Base-by-base conservation (phyloP, 495 filamentous ascomycete genomes). In the Talaromyces stipitatus region DNA sequence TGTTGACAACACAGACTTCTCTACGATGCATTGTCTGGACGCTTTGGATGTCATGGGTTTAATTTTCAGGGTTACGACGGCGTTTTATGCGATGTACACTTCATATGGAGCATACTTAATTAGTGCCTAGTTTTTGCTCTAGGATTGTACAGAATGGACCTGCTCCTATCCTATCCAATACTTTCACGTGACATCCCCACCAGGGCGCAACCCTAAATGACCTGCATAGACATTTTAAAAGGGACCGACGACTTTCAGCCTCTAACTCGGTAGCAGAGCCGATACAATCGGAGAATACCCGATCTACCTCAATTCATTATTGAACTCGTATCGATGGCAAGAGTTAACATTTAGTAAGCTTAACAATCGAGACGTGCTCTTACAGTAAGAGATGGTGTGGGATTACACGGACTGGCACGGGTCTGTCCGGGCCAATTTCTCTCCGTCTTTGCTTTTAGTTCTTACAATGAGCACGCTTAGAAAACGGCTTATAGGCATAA, bases 1-100 rank as follows among this genome's bases (percentile, higher is more conserved):
- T 22, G 28, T 36, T 12, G 12, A 32, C 20, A 54, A 32, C 28
- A 32, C 28, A 54, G 50, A 38, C n/a, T n/a, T 53, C 27, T 54
- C 27, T 18, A 30, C 5, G 6, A 54, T 23, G 14, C 18, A 23
- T 33, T 54, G 51, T 26, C 23, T 51, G 16, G 24, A 51, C 16
- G 24, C 27, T 51, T 9, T 51, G 16, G 14, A 28, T 51, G n/a
- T 29, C 58, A 43, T 59, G 36, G 27, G 36, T 50, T 60, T 18
- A 43, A 2, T 41, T 24, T 58, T 18, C n/a, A 16, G 48, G 48
- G 48, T 30, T 20, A 28, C 27, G 23, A 10, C n/a, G 48, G 48
- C 48, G 48, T 51, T 51, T 23, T 24, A 23, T 23, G 27, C 24
- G 48, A 51, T 51, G 48, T 51, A 51, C 16, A 51, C 14, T 51